phyloP scores from a whole-genome alignment of 768 basidiomycete species.

The Rhodotorula graminis region DNA sequence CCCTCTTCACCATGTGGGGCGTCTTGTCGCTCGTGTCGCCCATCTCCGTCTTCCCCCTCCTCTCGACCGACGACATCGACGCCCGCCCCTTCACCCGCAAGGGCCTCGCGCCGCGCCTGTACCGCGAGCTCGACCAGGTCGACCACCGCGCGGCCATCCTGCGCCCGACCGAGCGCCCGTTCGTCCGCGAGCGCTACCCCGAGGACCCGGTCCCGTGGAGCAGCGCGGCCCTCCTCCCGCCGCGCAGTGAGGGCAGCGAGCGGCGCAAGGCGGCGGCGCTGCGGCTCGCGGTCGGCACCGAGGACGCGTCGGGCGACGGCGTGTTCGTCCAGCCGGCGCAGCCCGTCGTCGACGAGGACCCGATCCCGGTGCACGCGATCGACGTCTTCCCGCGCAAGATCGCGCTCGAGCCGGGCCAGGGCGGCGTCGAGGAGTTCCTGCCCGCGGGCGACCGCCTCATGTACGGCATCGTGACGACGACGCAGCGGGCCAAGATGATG shows the following conservation, averaged over 20 bases:
- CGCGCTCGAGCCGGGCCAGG: background rate
- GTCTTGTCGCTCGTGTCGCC: slow-evolving; percentile 11
- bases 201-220: slow-evolving; percentile 25
- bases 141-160: slow-evolving; percentile 18
- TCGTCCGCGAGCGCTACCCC: background rate
- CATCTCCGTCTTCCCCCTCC: background rate
- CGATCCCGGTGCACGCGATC: slow-evolving; percentile 16
- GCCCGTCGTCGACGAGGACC: slow-evolving; percentile 2
- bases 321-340: background rate
- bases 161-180: slow-evolving; percentile 16
- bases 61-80: background rate
- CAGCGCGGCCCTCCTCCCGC: slow-evolving; percentile 3
- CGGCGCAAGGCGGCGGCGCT: background rate
- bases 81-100: background rate
- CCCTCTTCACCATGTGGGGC: slow-evolving; percentile 11
- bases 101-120: slow-evolving; percentile 18
- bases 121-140: slow-evolving; percentile 9
- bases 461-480: slow-evolving; percentile 36
- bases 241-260: background rate
- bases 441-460: slow-evolving; percentile 11
- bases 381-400: slow-evolving; percentile 18
- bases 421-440: slow-evolving; percentile 2
- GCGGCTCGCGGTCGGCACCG: background rate
- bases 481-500: slow-evolving; percentile 29
- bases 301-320: background rate